phyloP scores from a whole-genome alignment of 148 eudicot genomes.

The Camellia sinensis region DNA sequence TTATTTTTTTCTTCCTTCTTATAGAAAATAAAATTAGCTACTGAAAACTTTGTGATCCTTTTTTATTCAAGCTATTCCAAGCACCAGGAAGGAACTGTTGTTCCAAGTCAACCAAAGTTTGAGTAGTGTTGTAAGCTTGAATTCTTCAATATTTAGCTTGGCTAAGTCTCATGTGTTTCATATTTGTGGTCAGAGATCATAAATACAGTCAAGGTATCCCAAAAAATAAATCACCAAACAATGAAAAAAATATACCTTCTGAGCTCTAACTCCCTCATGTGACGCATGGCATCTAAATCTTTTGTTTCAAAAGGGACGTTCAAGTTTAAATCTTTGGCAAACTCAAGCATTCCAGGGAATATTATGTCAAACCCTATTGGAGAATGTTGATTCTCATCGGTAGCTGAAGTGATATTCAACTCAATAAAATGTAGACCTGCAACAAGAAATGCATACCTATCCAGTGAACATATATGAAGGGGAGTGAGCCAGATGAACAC shows the following conservation, averaged over 20 bases:
- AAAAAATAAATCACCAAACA: background rate
- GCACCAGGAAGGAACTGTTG: background rate
- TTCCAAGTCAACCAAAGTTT: background rate
- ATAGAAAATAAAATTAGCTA: background rate
- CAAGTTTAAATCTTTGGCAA: constrained; percentile 48
- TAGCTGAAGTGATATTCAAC: constrained; percentile 53
- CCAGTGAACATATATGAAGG: background rate
- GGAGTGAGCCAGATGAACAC: background rate
- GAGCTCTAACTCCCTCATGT: constrained; percentile 54
- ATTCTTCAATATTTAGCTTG: background rate
- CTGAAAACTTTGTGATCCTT: background rate
- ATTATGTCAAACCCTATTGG: constrained; percentile 72
- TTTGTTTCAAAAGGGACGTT: constrained; percentile 42
- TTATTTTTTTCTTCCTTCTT: too few species aligned
- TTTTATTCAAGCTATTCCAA: background rate
- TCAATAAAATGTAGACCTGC: constrained; percentile 71
- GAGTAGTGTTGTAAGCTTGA: background rate
- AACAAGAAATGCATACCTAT: constrained; percentile 16
- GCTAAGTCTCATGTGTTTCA: background rate
- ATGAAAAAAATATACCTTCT: constrained; percentile 38
- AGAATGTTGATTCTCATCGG: constrained; percentile 44
- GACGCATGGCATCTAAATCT: constrained; percentile 38
- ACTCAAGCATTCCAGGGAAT: constrained; percentile 74
- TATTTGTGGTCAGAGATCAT: background rate
- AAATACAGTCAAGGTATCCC: background rate